Conservation (phyloP, 164 flowering plant species). For the Cinnamomum chago region DNA sequence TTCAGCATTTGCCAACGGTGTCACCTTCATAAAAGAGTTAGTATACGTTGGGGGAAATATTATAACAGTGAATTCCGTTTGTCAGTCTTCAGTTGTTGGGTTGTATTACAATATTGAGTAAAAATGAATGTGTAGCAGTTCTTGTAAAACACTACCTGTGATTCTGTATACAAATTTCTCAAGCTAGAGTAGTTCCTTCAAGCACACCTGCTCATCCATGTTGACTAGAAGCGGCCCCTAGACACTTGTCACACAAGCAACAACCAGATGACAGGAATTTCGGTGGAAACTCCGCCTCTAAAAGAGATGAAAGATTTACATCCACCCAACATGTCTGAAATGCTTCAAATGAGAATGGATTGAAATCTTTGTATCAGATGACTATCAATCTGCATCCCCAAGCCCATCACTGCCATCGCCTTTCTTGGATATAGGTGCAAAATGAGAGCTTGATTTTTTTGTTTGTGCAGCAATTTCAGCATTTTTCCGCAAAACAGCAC, state of each 20-base stretch:
- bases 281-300: background rate
- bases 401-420: conserved; percentile 99
- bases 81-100: too few species aligned
- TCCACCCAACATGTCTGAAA: background rate
- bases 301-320: background rate
- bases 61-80: too few species aligned
- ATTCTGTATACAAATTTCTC: background rate
- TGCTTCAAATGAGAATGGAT: background rate
- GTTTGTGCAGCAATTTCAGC: conserved; percentile 84
- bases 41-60: too few species aligned
- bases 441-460: conserved; percentile 57
- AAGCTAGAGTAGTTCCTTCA: background rate
- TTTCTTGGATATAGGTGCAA: conserved; percentile 65
- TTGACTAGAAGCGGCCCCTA: background rate
- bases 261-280: background rate
- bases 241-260: too few species aligned
- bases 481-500: conserved; percentile 94
- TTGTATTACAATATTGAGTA: too few species aligned
- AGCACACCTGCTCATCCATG: background rate
- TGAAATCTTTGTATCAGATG: background rate
- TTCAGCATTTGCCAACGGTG: too few species aligned
- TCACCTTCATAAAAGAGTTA: too few species aligned
- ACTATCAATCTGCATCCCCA: conserved; percentile 84
- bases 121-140: too few species aligned
- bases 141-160: background rate